phyloP scores from a whole-genome alignment of 1,284 basidiomycete genomes.

The Taiwanofungus camphoratus region DNA sequence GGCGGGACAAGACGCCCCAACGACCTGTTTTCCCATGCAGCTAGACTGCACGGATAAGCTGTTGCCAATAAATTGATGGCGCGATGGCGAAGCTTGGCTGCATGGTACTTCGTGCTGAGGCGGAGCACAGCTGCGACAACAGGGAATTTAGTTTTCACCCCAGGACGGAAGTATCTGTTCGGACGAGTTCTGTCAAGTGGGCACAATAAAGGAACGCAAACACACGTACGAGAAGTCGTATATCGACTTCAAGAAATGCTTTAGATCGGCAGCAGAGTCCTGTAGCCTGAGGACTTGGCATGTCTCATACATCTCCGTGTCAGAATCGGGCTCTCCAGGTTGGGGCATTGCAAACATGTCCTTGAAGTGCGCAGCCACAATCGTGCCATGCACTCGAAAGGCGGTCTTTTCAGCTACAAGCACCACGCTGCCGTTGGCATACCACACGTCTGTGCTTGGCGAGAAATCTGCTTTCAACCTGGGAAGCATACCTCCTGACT shows the following conservation, averaged over 20 bases:
- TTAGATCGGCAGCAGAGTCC: constrained; percentile 16
- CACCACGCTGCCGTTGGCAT: constrained; percentile 19
- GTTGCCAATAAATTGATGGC: constrained; percentile 31
- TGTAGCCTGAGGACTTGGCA: constrained; percentile 16
- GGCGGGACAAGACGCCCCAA: constrained; percentile 11
- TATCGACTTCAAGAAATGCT: constrained; percentile 19
- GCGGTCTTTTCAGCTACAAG: constrained; percentile 16
- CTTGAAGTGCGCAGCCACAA: constrained; percentile 15
- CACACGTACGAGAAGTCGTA: constrained; percentile 20
- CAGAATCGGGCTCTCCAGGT: constrained; percentile 8
- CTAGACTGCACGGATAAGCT: constrained; percentile 31
- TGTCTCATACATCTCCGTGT: constrained; percentile 15
- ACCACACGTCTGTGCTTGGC: constrained; percentile 14
- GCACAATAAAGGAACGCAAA: background rate
- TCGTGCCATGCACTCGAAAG: constrained; percentile 19
- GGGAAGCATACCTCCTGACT: too few relatives aligned
- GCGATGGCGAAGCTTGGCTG: constrained; percentile 29
- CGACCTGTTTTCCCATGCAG: constrained; percentile 27
- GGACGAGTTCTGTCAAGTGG: background rate
- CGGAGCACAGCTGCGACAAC: constrained; percentile 34
- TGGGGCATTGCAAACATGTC: constrained; percentile 23
- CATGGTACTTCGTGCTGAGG: constrained; percentile 37
- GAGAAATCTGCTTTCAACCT: too few relatives aligned
- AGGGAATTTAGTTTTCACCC: constrained; percentile 21
- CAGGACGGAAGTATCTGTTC: constrained; percentile 11